A percentile compares a stretch with the other conserved stretches of the same genome.
These are phyloP conservation scores for Ophiognomonia clavigignenti-juglandacearum DNA, from an alignment of 2,329 filamentous ascomycete species.

Conservation along the genomic window DNA sequence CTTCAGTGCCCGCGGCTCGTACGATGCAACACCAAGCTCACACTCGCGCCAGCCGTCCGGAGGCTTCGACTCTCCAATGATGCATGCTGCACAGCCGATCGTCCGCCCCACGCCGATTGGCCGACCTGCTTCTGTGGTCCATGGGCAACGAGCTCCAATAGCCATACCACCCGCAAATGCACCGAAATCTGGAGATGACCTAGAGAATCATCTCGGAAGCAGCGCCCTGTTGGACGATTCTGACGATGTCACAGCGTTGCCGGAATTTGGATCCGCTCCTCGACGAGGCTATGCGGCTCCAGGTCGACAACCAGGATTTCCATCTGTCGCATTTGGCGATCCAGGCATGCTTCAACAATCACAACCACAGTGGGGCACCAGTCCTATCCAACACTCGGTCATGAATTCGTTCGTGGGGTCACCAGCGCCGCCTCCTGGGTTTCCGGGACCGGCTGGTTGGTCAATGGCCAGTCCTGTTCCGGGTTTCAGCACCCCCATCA, in stretches of 20 bases:
- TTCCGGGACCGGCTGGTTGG: constrained; percentile 33
- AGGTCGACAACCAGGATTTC: constrained; percentile 40
- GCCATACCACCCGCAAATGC: constrained; percentile 21
- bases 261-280: constrained; percentile 22
- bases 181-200: constrained; percentile 61
- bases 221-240: constrained; percentile 79
- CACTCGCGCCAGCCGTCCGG: constrained; percentile 75
- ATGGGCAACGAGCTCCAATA: constrained; percentile 38
- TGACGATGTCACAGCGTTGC: constrained; percentile 42
- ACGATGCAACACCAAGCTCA: constrained; percentile 37
- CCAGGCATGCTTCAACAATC: constrained; percentile 9
- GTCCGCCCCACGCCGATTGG: constrained; percentile 83
- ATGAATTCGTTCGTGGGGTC: constrained; percentile 17
- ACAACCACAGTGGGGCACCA: constrained; percentile 16
- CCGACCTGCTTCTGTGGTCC: constrained; percentile 69
- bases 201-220: constrained; percentile 80
- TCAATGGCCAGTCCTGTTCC: constrained; percentile 21
- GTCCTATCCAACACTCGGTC: constrained; percentile 20
- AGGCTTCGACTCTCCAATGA: constrained; percentile 55
- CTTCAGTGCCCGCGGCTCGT: constrained; percentile 28
- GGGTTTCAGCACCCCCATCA: constrained; percentile 26
- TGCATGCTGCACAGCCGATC: constrained; percentile 64
- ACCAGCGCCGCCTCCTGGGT: constrained; percentile 42
- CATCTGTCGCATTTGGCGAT: constrained; percentile 26
- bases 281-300: constrained; percentile 46